These are phyloP conservation scores for Conidiobolus incongruus DNA, from an alignment of 371 early-diverging fungal species.

Conservation along the genomic window DNA sequence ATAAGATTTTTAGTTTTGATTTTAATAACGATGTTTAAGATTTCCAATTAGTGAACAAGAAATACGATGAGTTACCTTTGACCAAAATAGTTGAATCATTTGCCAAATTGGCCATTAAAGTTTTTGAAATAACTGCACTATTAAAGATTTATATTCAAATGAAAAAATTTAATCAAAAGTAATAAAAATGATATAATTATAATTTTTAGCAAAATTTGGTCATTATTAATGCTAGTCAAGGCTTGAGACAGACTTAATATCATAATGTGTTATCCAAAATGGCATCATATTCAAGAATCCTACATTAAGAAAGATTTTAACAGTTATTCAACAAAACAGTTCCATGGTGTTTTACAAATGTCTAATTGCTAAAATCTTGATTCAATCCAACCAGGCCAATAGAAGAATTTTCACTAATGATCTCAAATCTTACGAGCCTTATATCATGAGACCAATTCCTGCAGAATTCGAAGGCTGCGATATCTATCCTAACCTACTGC, in stretches of 20 bases:
- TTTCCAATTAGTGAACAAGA: slow-evolving; percentile 5
- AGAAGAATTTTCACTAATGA: slow-evolving; percentile 83
- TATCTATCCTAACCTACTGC: slow-evolving; percentile 30
- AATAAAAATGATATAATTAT: no score
- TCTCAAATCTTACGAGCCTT: slow-evolving; percentile 38
- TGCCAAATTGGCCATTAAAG: slow-evolving; percentile 52
- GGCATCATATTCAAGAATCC: no score
- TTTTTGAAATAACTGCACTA: slow-evolving; percentile 37
- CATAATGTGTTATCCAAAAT: slow-evolving; percentile 46
- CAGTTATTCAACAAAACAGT: slow-evolving; percentile 54
- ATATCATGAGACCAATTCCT: slow-evolving; percentile 28
- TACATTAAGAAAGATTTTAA: slow-evolving; percentile 68
- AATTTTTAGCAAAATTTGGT: slow-evolving; percentile 8
- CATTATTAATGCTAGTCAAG: slow-evolving; percentile 28
- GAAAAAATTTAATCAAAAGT: no score
- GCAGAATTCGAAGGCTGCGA: slow-evolving; percentile 50
- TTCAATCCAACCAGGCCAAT: slow-evolving; percentile 28
- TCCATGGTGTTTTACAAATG: slow-evolving; percentile 75
- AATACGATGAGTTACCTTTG: slow-evolving; percentile 73
- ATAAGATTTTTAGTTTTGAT: no score
- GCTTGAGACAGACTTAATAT: slow-evolving; percentile 49
- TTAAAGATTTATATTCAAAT: slow-evolving; percentile 26
- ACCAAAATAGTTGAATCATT: slow-evolving; percentile 54
- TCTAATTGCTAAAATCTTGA: slow-evolving; percentile 47
- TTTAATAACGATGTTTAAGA: slow-evolving; percentile 6